phyloP scores from a whole-genome alignment of 2,329 filamentous ascomycete genomes.

The Fusarium scirpi region DNA sequence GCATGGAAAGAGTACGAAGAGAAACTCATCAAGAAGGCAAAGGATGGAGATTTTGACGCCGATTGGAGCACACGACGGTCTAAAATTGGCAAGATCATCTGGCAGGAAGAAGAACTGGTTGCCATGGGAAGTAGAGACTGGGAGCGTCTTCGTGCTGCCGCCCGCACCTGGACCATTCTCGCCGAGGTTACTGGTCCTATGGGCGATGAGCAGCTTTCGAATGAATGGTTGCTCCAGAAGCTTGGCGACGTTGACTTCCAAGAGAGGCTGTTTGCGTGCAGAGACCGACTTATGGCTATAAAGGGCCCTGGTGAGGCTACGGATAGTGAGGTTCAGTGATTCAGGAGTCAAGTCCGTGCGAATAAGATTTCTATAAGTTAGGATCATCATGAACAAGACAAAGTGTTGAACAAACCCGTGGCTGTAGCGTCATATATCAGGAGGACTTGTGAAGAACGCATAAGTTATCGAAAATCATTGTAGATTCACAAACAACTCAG shows the following conservation, averaged over 20 bases:
- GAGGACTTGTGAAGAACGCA: too few relatives aligned
- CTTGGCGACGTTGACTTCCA: conserved; percentile 44
- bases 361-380: too few relatives aligned
- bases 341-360: not conserved
- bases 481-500: too few relatives aligned
- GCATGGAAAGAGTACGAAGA: conserved; percentile 42
- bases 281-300: conserved; percentile 9
- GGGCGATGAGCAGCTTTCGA: conserved; percentile 20
- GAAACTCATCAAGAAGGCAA: conserved; percentile 35
- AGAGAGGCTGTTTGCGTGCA: conserved; percentile 25
- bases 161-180: conserved; percentile 46
- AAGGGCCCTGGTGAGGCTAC: not conserved
- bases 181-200: conserved; percentile 41
- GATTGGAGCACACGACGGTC: conserved; percentile 36
- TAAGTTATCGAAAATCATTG: too few relatives aligned
- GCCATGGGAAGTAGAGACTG: conserved; percentile 43
- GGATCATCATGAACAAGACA: too few relatives aligned
- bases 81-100: conserved; percentile 45
- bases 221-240: conserved; percentile 45
- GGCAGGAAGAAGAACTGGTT: conserved; percentile 47
- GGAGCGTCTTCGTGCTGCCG: conserved; percentile 44
- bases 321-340: not conserved
- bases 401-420: too few relatives aligned
- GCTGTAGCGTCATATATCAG: too few relatives aligned
- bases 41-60: conserved; percentile 21